Conservation (phyloP, 352 stramenopile genomes). For the Discostella stelligera region DNA sequence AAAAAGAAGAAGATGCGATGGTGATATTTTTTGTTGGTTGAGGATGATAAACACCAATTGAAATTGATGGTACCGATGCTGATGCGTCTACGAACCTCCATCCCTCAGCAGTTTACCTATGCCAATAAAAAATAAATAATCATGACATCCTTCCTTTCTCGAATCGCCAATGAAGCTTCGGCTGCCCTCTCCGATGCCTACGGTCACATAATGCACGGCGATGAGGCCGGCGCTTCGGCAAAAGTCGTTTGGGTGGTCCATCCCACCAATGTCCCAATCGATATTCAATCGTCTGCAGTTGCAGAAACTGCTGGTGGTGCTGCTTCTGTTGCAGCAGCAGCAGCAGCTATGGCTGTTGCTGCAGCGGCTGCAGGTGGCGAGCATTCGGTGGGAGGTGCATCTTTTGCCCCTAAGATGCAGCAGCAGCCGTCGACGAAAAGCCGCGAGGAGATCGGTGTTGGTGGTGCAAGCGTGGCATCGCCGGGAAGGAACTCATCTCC, state of each 20-base stretch:
- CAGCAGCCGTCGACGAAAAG: background rate
- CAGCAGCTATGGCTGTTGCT: background rate
- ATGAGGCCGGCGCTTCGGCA: slow-evolving; percentile 73
- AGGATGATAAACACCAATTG: no score
- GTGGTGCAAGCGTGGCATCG: background rate
- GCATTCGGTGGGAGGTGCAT: background rate
- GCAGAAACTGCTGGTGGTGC: background rate
- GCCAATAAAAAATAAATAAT: background rate
- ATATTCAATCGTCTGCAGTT: background rate
- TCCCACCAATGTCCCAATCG: slow-evolving; percentile 30
- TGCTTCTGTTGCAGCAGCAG: no score
- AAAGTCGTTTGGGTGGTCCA: slow-evolving; percentile 63
- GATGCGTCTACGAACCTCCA: background rate
- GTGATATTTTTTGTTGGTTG: no score
- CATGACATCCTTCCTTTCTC: slow-evolving; percentile 58
- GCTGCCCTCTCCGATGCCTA: slow-evolving; percentile 71
- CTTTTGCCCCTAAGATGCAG: background rate
- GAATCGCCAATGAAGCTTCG: slow-evolving; percentile 60
- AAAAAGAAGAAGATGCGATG: no score
- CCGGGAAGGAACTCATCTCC: slow-evolving; percentile 15
- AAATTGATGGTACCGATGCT: no score
- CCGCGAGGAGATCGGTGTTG: background rate
- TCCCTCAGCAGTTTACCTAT: background rate
- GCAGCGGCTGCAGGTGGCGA: background rate
- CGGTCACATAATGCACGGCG: slow-evolving; percentile 66